phyloP scores from a whole-genome alignment of 352 stramenopile species.

The Thalassiosira exigua region DNA sequence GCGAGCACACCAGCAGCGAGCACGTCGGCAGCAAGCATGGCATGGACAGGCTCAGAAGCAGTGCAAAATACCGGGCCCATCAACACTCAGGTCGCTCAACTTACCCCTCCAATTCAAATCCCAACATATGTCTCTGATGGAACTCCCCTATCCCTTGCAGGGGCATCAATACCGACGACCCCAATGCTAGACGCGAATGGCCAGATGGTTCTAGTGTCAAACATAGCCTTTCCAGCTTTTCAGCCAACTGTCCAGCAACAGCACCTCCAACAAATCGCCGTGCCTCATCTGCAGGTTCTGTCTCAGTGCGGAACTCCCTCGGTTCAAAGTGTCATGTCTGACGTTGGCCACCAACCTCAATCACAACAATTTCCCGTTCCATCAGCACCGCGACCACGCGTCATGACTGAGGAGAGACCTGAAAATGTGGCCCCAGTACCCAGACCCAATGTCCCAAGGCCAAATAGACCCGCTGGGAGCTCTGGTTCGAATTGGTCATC shows the following conservation, averaged over 20 bases:
- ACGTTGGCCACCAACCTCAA: background rate
- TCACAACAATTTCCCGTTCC: background rate
- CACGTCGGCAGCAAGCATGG: background rate
- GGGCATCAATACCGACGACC: slow-evolving; percentile 1
- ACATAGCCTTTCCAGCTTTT: slow-evolving; percentile 10
- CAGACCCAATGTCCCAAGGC: background rate
- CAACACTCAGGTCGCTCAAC: background rate
- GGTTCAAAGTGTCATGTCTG: background rate
- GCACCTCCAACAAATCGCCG: background rate
- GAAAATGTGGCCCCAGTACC: background rate
- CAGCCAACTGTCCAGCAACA: slow-evolving; percentile 15
- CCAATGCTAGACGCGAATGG: slow-evolving; percentile 42
- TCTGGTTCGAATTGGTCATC: slow-evolving; percentile 11
- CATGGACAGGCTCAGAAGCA: background rate
- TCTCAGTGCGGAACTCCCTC: background rate
- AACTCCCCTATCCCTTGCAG: slow-evolving; percentile 18
- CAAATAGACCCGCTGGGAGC: background rate
- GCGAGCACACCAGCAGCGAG: background rate
- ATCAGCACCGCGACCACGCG: slow-evolving; percentile 3
- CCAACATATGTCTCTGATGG: slow-evolving; percentile 7
- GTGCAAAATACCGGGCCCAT: slow-evolving; percentile 10
- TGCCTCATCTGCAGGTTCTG: background rate
- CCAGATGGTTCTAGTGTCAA: slow-evolving; percentile 31
- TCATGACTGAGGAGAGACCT: slow-evolving; percentile 15
- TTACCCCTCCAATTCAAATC: background rate